Evolutionary conservation across 495 filamentous ascomycete genomes (phyloP).

Genomic region (Cercophora newfieldiana): DNA sequence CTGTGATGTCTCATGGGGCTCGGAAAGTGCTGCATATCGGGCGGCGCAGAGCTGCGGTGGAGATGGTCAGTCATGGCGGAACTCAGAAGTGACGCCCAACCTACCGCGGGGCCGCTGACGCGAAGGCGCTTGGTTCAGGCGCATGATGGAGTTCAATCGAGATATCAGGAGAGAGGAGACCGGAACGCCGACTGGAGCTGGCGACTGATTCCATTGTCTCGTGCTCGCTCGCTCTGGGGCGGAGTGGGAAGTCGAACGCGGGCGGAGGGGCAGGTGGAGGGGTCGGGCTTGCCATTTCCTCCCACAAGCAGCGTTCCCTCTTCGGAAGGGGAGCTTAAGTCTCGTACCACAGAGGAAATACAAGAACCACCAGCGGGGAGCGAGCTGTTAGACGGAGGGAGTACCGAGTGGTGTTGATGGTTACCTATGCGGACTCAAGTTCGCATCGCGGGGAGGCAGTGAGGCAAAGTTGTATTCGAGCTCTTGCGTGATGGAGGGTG

Average conservation of each 20-base stretch:
- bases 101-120: constrained; percentile 34
- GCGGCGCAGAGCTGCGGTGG: constrained; percentile 41
- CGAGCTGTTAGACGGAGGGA: neutral
- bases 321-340: too few relatives aligned
- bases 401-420: neutral
- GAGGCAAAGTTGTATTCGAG: neutral
- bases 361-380: neutral
- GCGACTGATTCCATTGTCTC: constrained; percentile 17
- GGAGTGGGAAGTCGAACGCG: constrained; percentile 22
- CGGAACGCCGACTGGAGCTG: constrained; percentile 23
- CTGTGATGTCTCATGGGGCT: constrained; percentile 75
- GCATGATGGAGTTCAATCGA: constrained; percentile 39
- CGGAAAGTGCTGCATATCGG: constrained; percentile 45
- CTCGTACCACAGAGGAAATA: neutral
- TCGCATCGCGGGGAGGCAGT: neutral
- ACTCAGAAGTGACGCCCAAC: constrained; percentile 14
- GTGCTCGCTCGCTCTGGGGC: constrained; percentile 13
- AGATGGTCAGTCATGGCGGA: neutral
- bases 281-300: constrained; percentile 2
- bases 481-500: neutral
- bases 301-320: neutral
- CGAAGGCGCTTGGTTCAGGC: constrained; percentile 12
- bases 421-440: neutral
- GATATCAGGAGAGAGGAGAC: constrained; percentile 41
- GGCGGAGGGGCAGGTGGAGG: constrained; percentile 2